Evolutionary conservation across 805 yeast species (phyloP).

Genomic region (Ogataea glucozyma): DNA sequence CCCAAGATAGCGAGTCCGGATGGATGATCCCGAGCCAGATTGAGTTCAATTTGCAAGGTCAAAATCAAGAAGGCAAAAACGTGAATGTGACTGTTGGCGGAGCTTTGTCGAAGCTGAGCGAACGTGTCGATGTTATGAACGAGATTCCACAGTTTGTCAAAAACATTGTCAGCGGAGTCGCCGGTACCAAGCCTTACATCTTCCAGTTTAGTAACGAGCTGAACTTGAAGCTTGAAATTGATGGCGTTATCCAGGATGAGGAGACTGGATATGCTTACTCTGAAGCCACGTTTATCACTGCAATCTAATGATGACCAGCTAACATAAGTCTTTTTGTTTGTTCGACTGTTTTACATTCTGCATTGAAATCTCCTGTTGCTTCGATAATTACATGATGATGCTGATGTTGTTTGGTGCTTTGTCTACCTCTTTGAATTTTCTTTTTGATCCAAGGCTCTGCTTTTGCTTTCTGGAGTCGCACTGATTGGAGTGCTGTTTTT

Average conservation of each 20-base stretch:
- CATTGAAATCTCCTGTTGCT: not conserved
- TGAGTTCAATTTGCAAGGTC: slow-evolving; percentile 51
- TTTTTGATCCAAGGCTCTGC: slow-evolving; percentile 1
- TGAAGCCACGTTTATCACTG: slow-evolving; percentile 79
- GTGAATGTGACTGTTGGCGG: slow-evolving; percentile 60
- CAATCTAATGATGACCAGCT: slow-evolving; percentile 21
- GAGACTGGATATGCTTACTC: slow-evolving; percentile 70
- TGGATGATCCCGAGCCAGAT: slow-evolving; percentile 86
- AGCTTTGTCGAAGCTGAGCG: slow-evolving; percentile 61
- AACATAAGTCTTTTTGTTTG: too few species aligned
- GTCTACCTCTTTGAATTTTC: not conserved
- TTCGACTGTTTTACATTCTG: too few species aligned
- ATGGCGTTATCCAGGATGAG: slow-evolving; percentile 40
- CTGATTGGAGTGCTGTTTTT: not conserved
- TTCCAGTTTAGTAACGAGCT: slow-evolving; percentile 83
- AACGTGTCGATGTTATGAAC: slow-evolving; percentile 96
- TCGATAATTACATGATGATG: not conserved
- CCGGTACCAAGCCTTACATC: slow-evolving; percentile 95
- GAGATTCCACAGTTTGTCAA: slow-evolving; percentile 95
- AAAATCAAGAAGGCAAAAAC: slow-evolving; percentile 36
- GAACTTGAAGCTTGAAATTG: slow-evolving; percentile 36
- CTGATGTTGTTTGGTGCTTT: not conserved
- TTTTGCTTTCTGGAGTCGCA: not conserved
- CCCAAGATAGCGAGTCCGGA: slow-evolving; percentile 76
- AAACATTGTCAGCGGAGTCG: slow-evolving; percentile 88